Evolutionary conservation across 2,329 filamentous ascomycete genomes (phyloP).

Genomic region (Dendrostoma leiphaemia): DNA sequence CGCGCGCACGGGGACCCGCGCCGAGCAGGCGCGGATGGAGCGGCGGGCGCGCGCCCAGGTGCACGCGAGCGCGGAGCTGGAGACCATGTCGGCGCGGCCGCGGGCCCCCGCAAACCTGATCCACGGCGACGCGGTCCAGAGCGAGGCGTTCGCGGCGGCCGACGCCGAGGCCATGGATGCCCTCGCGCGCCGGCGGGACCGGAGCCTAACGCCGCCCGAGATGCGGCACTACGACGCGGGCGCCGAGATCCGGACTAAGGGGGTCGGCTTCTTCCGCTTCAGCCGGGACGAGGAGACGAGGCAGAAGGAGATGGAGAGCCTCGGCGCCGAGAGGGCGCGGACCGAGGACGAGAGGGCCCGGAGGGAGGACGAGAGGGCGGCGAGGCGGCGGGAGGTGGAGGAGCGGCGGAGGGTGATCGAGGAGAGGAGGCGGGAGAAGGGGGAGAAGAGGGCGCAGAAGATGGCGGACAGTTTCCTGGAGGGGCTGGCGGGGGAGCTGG

Average conservation of each 20-base stretch:
- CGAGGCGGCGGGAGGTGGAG: slow-evolving; percentile 63
- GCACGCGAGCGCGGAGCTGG: slow-evolving; percentile 59
- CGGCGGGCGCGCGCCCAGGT: slow-evolving; percentile 51
- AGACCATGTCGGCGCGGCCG: slow-evolving; percentile 67
- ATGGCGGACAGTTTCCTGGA: slow-evolving; percentile 73
- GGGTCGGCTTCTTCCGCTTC: slow-evolving; percentile 90
- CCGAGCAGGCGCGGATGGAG: slow-evolving; percentile 64
- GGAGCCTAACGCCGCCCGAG: slow-evolving; percentile 75
- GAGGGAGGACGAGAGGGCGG: slow-evolving; percentile 55
- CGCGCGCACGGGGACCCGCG: slow-evolving; percentile 68
- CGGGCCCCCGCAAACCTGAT: slow-evolving; percentile 70
- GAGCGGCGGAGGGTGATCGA: slow-evolving; percentile 61
- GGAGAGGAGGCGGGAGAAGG: slow-evolving; percentile 49
- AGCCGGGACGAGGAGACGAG: slow-evolving; percentile 69
- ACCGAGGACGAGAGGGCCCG: slow-evolving; percentile 63
- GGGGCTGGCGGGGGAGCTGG: slow-evolving; percentile 41
- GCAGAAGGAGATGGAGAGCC: slow-evolving; percentile 68
- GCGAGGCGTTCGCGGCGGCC: slow-evolving; percentile 77
- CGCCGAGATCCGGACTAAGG: slow-evolving; percentile 80
- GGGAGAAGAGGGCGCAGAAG: slow-evolving; percentile 59
- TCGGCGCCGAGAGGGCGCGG: slow-evolving; percentile 64
- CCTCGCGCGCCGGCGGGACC: slow-evolving; percentile 74
- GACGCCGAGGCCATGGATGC: slow-evolving; percentile 72
- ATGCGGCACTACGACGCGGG: slow-evolving; percentile 83
- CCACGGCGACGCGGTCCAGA: slow-evolving; percentile 81